phyloP scores from a whole-genome alignment of 306 rosid genomes.

The Cicer pinnatifidum region DNA sequence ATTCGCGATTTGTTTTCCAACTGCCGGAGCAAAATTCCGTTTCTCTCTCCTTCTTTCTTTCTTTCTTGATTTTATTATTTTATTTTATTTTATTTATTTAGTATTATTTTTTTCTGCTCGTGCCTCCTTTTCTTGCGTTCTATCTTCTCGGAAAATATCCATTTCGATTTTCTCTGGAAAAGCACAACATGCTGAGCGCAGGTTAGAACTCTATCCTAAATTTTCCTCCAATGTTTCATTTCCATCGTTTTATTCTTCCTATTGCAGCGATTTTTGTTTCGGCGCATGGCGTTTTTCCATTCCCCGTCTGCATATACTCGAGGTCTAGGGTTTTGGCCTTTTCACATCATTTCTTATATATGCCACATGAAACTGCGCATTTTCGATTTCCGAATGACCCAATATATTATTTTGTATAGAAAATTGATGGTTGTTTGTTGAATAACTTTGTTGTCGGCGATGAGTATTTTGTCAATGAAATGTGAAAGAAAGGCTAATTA shows the following conservation, averaged over 20 bases:
- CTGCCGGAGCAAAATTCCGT: slow-evolving; percentile 54
- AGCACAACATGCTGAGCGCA: slow-evolving; percentile 21
- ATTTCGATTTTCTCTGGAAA: slow-evolving; percentile 46
- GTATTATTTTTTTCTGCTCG: not conserved
- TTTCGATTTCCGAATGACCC: not conserved
- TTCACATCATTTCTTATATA: not conserved
- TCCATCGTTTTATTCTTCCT: not conserved
- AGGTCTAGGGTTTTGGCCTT: slow-evolving; percentile 51
- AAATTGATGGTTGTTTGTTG: slow-evolving; percentile 13
- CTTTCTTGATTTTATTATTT: slow-evolving; percentile 15
- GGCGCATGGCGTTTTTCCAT: slow-evolving; percentile 13
- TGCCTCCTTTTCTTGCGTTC: slow-evolving; percentile 33
- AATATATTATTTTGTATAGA: slow-evolving; percentile 2
- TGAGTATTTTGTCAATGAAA: slow-evolving; percentile 6
- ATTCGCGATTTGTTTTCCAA: slow-evolving; percentile 44
- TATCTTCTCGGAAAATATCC: slow-evolving; percentile 54
- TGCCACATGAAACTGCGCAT: not conserved
- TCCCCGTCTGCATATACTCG: not conserved
- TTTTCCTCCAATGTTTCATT: slow-evolving; percentile 23
- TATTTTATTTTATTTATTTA: not conserved
- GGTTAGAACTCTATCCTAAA: slow-evolving; percentile 50
- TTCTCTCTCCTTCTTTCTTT: slow-evolving; percentile 10
- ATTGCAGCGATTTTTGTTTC: slow-evolving; percentile 29
- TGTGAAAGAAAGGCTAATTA: slow-evolving; percentile 26
- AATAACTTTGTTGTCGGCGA: not conserved